These are phyloP conservation scores for Diutina sp. DNA, from an alignment of 1,139 yeast species.

Conservation along the genomic window DNA sequence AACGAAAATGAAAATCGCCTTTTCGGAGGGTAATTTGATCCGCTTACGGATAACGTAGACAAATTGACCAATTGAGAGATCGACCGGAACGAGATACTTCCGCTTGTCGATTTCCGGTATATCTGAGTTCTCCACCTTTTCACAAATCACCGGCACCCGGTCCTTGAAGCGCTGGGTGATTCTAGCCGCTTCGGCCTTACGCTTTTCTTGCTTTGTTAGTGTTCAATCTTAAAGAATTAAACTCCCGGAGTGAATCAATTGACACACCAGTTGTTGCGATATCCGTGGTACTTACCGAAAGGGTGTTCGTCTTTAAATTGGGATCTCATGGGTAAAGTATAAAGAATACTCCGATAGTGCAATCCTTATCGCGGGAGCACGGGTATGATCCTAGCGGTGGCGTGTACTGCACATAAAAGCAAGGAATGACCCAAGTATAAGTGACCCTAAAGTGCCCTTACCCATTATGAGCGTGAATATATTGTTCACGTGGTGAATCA, in stretches of 20 bases:
- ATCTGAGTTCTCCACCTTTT: constrained; percentile 93
- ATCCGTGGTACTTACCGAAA: constrained; percentile 41
- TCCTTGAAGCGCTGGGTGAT: constrained; percentile 83
- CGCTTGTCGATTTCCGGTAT: constrained; percentile 94
- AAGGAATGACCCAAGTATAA: background rate
- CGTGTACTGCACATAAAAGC: background rate
- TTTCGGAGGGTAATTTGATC: constrained; percentile 89
- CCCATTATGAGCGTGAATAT: background rate
- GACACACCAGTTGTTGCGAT: background rate
- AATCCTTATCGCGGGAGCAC: constrained; percentile 2
- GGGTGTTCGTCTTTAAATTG: constrained; percentile 90
- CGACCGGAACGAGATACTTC: constrained; percentile 92
- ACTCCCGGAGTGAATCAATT: background rate
- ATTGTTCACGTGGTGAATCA: background rate
- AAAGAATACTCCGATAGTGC: background rate
- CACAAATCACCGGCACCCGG: constrained; percentile 94
- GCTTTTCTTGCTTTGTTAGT: constrained; percentile 45
- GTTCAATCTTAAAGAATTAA: too few relatives aligned
- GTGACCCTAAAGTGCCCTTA: background rate
- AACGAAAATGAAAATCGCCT: constrained; percentile 94
- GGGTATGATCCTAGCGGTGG: background rate
- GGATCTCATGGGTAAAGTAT: constrained; percentile 49
- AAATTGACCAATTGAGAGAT: constrained; percentile 93
- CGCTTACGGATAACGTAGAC: constrained; percentile 95
- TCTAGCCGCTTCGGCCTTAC: constrained; percentile 91